phyloP scores from a whole-genome alignment of 495 filamentous ascomycete species.

The Penicillium ucsense region DNA sequence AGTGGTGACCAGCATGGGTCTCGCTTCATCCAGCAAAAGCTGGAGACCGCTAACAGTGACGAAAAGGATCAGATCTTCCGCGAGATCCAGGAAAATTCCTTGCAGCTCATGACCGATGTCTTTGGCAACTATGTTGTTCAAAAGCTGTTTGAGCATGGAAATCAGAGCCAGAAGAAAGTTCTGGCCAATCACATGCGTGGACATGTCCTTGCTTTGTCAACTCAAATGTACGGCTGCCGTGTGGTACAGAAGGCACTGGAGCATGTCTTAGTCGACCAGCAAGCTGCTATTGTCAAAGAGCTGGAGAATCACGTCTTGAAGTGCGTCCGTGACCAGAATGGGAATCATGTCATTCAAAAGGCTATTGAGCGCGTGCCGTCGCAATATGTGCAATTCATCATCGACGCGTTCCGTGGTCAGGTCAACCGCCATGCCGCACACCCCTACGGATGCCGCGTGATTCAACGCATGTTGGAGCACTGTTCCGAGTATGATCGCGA shows the following conservation, averaged over 20 bases:
- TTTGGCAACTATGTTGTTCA: slow-evolving; percentile 99
- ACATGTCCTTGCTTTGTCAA: slow-evolving; percentile 66
- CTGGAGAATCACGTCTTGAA: slow-evolving; percentile 67
- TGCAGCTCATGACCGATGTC: slow-evolving; percentile 91
- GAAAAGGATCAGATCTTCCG: slow-evolving; percentile 92
- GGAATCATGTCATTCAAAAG: slow-evolving; percentile 96
- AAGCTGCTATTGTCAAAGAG: slow-evolving; percentile 75
- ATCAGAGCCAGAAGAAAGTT: slow-evolving; percentile 83
- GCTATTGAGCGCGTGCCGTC: slow-evolving; percentile 79
- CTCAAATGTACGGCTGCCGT: slow-evolving; percentile 90
- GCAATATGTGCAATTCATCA: slow-evolving; percentile 79
- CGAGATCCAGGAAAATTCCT: slow-evolving; percentile 71
- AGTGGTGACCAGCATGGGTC: slow-evolving; percentile 94
- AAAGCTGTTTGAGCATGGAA: slow-evolving; percentile 95
- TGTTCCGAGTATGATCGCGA: slow-evolving; percentile 63
- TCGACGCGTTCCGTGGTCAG: slow-evolving; percentile 71
- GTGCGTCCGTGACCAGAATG: slow-evolving; percentile 83
- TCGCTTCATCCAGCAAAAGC: slow-evolving; percentile 89
- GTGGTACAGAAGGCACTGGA: slow-evolving; percentile 98
- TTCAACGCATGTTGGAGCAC: slow-evolving; percentile 85
- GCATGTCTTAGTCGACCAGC: slow-evolving; percentile 83
- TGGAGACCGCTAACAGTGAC: slow-evolving; percentile 91
- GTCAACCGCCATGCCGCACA: slow-evolving; percentile 73
- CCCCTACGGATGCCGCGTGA: slow-evolving; percentile 83
- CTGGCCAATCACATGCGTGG: slow-evolving; percentile 80